Evolutionary conservation across 2,329 filamentous ascomycete genomes (phyloP), one percentile per base, ranked within the genome.

Genomic region (Ophiostoma himal-ulmi): DNA sequence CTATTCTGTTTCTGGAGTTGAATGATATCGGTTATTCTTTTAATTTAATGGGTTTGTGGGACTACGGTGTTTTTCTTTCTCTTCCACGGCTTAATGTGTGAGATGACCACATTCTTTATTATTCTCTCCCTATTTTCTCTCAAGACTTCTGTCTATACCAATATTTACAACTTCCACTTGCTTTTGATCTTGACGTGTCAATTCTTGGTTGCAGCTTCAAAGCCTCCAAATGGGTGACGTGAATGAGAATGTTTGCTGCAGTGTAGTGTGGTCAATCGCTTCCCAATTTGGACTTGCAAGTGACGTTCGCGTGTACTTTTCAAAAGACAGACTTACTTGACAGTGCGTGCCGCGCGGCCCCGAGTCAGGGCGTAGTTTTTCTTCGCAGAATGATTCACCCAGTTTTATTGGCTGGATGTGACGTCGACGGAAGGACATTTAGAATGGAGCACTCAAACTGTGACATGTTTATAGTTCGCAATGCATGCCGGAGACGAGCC

Each of bases 41-140:
- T 39, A 20, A 8, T 57, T 57, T 65, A 37, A 64, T 20, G 30
- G 26, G 34, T 64, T 37, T 64, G 60, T 64, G 60, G 60, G 14
- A 64, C 34, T 17, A 57, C 17, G 60, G 60, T 64, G 60, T 64
- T 64, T 10, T 36, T 64, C 17, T 36, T 37, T 64, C 60, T 64
- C 60, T n/a, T 64, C 30, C 30, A 64, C 60, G 17, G 30, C 20
- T 64, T 64, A 37, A 37, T 37, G 62, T 39, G 62, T 14, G n/a
- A 65, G 60, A 64, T 22, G 60, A 37, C 60, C 36, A 22, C 36
- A 65, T 65, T 65, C 17, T 65, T 65, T 39, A 10, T 8, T 48
- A 36, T 39, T 57, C 26, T 11, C 26, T 67, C 3, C 11, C 30
- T 68, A 1, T 57, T 17, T 36, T 57, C 20, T 67, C 22, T 7